A percentile compares a stretch with the other conserved stretches of the same genome.
These are phyloP conservation scores for Paecilomyces dactylethromorphus DNA, from an alignment of 2,329 filamentous ascomycete species.

Conservation along the genomic window DNA sequence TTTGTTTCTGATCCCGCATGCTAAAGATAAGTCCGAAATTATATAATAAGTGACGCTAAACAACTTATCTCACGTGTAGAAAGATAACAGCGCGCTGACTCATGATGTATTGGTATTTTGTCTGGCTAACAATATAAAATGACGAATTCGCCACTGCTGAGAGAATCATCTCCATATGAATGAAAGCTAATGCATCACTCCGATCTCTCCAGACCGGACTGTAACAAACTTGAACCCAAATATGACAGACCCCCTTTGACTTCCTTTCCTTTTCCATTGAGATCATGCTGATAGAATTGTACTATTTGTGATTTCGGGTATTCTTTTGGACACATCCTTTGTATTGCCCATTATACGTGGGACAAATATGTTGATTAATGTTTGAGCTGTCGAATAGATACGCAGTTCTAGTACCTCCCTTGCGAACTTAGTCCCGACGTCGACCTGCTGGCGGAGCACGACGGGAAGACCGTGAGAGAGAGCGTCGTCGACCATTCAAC, in stretches of 20 bases:
- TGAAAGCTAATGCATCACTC: background rate
- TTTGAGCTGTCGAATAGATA: background rate
- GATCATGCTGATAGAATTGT: background rate
- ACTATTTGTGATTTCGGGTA: background rate
- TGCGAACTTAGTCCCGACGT: background rate
- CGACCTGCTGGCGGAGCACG: conserved; percentile 5
- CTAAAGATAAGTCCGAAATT: no score
- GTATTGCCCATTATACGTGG: background rate
- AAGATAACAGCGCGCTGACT: no score
- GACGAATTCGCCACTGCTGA: background rate
- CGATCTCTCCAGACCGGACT: background rate
- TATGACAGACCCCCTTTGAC: background rate
- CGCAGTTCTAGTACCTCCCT: background rate
- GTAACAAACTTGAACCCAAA: background rate
- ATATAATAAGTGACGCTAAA: no score
- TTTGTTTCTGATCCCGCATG: no score
- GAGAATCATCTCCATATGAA: background rate
- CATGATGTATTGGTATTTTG: background rate
- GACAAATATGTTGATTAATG: no score
- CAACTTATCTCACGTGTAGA: no score
- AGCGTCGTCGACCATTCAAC: conserved; percentile 9
- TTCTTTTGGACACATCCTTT: background rate
- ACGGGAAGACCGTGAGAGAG: conserved; percentile 13
- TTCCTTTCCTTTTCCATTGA: background rate
- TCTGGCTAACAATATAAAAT: background rate